Base-by-base conservation (phyloP, 768 basidiomycete species). In the Suillus americanus region DNA sequence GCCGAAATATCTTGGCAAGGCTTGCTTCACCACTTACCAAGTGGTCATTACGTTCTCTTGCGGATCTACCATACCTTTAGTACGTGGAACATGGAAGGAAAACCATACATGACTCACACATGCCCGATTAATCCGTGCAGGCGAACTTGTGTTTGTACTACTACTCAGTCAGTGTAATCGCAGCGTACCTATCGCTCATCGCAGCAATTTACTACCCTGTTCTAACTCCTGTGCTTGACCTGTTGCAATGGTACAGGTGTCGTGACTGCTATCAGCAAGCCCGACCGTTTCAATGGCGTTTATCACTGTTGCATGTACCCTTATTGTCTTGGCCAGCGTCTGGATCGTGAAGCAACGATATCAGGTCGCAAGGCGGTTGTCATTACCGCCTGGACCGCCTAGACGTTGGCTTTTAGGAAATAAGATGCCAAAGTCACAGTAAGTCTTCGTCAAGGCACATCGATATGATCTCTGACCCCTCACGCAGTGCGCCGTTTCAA, bases 371-470 rank as follows among this genome's bases (percentile, higher is more conserved):
- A 56, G 30, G 18, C 51, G 25, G 7, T 38, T 62, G 16, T 68
- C 69, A 9, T 66, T 74, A 14, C 73, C 72, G 2, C 73, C 73
- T 18, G 73, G 73, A 0, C 73, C 73, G 0, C 73, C 73, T 3
- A 64, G 72, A 0, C 46, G 37, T 14, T 72, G 72, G 73, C 68
- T 70, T 64, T 69, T 69, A 69, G 67, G 70, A 8, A 74, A 64
- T 13, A 46, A 62, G 0, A 16, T 75, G 2, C 72, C 73, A 8
- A 2, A 62, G 12, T 55, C 48, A 37, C 65, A 73, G 73, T 74
- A 60, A 62, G 70, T 61, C 10, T 16, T 83, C 23, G 20, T 10
- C 20, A 7, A 25, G 23, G 25, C 0, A 41, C 12, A 54, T 23
- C n/a, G 14, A 45, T 30, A 9, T 8, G 0, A 9, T 43, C 8